Percentiles rank a stretch among this genome's conserved stretches.
Conservation (phyloP, 768 basidiomycete genomes). For the Pholiota conissans region DNA sequence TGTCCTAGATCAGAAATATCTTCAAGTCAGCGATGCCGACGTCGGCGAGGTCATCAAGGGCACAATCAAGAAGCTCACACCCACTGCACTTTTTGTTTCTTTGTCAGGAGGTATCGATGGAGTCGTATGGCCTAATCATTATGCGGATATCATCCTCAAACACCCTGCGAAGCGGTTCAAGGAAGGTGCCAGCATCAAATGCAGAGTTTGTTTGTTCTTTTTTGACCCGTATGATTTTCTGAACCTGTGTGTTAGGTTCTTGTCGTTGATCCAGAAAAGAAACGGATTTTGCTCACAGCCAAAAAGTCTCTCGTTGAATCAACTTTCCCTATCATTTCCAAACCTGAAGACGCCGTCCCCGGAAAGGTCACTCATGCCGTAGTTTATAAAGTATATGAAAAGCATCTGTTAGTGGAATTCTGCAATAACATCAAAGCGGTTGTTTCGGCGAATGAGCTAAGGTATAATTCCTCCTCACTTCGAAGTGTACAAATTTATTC, state of each 20-base stretch:
- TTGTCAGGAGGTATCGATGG: constrained; percentile 89
- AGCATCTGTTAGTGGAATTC: constrained; percentile 82
- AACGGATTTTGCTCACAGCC: constrained; percentile 82
- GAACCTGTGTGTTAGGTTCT: constrained; percentile 55
- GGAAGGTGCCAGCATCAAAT: constrained; percentile 78
- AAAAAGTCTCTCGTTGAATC: constrained; percentile 91
- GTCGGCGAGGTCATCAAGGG: constrained; percentile 89
- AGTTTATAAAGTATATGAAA: constrained; percentile 80
- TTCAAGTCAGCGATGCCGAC: constrained; percentile 78
- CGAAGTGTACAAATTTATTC: neutral
- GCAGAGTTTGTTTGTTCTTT: constrained; percentile 57
- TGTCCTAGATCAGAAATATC: constrained; percentile 81
- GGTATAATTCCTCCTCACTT: constrained; percentile 42
- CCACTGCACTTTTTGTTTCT: constrained; percentile 80
- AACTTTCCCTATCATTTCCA: constrained; percentile 65
- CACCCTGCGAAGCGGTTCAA: constrained; percentile 93
- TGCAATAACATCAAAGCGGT: constrained; percentile 86
- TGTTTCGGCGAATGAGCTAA: constrained; percentile 79
- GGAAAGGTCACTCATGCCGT: constrained; percentile 81
- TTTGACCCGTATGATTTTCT: constrained; percentile 3
- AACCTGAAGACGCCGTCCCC: constrained; percentile 62
- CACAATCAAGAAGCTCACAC: constrained; percentile 82
- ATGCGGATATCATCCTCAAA: constrained; percentile 92
- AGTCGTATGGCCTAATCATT: constrained; percentile 92
- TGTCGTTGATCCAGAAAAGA: constrained; percentile 76